Conservation (phyloP, 2,329 filamentous ascomycete genomes). For the Herpotrichia juniperi region DNA sequence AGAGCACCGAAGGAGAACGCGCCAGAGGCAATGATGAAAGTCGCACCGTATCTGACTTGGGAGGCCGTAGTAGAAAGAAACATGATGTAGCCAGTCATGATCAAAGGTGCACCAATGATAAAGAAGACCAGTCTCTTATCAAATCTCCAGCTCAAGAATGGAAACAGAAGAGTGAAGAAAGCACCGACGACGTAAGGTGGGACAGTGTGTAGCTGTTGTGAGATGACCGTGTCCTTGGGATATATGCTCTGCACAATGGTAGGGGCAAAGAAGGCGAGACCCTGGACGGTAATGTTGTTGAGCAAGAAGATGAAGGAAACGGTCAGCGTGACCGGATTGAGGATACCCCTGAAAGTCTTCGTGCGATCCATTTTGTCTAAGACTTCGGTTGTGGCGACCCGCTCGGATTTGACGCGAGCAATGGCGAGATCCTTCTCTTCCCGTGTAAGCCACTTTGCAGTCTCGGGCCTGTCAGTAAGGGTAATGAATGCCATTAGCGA, state of each 20-base stretch:
- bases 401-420: conserved; percentile 71
- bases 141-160: conserved; percentile 65
- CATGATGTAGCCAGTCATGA: conserved; percentile 74
- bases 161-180: conserved; percentile 68
- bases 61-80: conserved; percentile 63
- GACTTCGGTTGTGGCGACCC: conserved; percentile 65
- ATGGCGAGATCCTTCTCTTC: conserved; percentile 72
- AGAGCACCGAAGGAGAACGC: conserved; percentile 69
- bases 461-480: conserved; percentile 71
- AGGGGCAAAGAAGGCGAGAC: conserved; percentile 71
- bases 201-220: conserved; percentile 72
- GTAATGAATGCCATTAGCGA: conserved; percentile 67
- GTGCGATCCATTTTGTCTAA: conserved; percentile 66
- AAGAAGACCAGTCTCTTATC: conserved; percentile 68
- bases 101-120: conserved; percentile 63
- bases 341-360: conserved; percentile 67
- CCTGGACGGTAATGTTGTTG: conserved; percentile 74
- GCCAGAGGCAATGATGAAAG: conserved; percentile 70
- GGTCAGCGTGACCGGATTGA: conserved; percentile 65
- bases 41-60: conserved; percentile 69
- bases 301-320: conserved; percentile 67
- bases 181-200: conserved; percentile 73
- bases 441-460: conserved; percentile 68
- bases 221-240: conserved; percentile 61
- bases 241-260: conserved; percentile 76